Conservation (phyloP, 768 basidiomycete species). For the Leccinum sublutescens region DNA sequence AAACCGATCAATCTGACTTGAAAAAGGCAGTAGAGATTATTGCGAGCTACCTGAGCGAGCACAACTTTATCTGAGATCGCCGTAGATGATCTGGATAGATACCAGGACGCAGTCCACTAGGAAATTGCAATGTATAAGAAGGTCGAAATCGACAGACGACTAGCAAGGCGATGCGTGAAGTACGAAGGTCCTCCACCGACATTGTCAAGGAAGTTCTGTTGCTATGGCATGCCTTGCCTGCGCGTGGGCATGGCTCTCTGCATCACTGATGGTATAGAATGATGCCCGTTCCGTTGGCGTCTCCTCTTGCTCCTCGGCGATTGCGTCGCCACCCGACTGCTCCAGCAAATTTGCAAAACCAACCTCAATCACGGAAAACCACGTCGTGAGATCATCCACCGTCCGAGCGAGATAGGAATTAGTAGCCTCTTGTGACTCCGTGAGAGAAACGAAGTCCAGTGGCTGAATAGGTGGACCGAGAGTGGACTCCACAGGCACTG, state of each 20-base stretch:
- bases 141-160: constrained; percentile 18
- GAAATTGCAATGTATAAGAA: constrained; percentile 13
- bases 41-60: constrained; percentile 69
- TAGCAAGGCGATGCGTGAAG: constrained; percentile 13
- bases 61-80: constrained; percentile 51
- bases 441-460: constrained; percentile 62
- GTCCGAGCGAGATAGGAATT: constrained; percentile 70
- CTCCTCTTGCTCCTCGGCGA: constrained; percentile 65
- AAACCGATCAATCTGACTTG: constrained; percentile 79
- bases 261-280: constrained; percentile 6
- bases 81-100: constrained; percentile 20
- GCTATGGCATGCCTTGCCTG: constrained; percentile 12
- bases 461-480: constrained; percentile 54
- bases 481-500: constrained; percentile 29
- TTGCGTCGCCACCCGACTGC: constrained; percentile 46
- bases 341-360: constrained; percentile 72
- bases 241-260: constrained; percentile 8
- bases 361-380: constrained; percentile 71
- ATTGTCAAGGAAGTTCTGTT: constrained; percentile 21
- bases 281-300: constrained; percentile 24
- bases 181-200: not conserved
- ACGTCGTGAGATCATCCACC: constrained; percentile 71
- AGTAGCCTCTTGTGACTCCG: constrained; percentile 55
- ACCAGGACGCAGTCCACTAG: constrained; percentile 9
- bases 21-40: constrained; percentile 76